Evolutionary conservation across 2,329 filamentous ascomycete species (phyloP).

Genomic region (Colletotrichum salicis): DNA sequence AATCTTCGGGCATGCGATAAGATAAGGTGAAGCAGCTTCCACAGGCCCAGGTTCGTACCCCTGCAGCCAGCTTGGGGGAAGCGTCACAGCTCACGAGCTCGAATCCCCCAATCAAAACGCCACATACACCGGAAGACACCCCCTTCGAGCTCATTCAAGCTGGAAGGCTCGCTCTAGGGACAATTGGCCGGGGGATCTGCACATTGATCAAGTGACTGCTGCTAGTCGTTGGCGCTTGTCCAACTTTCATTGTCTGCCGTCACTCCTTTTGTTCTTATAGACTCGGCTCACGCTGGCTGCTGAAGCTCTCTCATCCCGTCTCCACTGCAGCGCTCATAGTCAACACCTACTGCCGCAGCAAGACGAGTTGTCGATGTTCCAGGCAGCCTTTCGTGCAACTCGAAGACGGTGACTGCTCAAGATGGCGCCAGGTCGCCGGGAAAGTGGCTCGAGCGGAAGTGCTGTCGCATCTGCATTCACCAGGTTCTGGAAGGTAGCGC

Average conservation of each 20-base stretch:
- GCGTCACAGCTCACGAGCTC: background rate
- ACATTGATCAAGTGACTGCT: conserved; percentile 28
- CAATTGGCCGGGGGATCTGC: conserved; percentile 10
- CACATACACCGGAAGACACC: conserved; percentile 7
- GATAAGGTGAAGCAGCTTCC: conserved; percentile 2
- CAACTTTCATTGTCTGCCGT: background rate
- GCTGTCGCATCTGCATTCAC: conserved; percentile 47
- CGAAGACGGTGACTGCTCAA: conserved; percentile 56
- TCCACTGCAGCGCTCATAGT: background rate
- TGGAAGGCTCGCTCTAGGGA: background rate
- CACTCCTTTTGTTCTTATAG: background rate
- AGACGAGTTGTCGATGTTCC: conserved; percentile 47
- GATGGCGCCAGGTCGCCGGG: conserved; percentile 49
- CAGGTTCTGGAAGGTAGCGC: conserved; percentile 59
- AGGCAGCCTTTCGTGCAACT: conserved; percentile 47
- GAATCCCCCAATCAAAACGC: conserved; percentile 4
- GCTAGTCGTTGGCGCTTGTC: background rate
- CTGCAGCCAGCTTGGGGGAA: background rate
- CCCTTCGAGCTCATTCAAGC: background rate
- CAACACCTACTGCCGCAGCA: background rate
- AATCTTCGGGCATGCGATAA: conserved; percentile 11
- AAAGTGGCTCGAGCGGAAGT: conserved; percentile 31
- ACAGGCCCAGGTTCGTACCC: background rate
- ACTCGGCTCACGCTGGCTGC: background rate
- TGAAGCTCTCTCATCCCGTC: background rate